A percentile compares a stretch with the other conserved stretches of the same genome.
These are phyloP conservation scores for Pneumocystis murina DNA, from an alignment of 1,139 yeast genomes.

Conservation along the genomic window DNA sequence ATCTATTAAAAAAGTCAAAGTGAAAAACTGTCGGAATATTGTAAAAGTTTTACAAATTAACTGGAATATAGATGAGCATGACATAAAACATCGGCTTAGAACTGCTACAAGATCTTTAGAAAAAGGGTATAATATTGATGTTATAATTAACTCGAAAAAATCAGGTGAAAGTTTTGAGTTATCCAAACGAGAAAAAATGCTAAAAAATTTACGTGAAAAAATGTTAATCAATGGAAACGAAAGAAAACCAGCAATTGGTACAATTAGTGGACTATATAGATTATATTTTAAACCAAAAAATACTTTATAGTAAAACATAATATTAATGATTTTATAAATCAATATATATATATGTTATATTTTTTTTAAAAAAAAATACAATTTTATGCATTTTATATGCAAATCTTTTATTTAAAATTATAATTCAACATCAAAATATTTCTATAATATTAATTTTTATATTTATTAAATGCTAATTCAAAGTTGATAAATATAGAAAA, in stretches of 20 bases:
- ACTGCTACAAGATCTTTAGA: not conserved
- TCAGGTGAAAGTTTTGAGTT: not conserved
- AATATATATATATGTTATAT: conserved; percentile 25
- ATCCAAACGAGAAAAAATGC: not conserved
- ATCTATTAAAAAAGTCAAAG: not conserved
- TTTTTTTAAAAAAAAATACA: conserved; percentile 20
- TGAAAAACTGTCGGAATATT: not conserved
- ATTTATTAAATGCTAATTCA: no score
- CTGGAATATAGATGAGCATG: not conserved
- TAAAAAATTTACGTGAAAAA: not conserved
- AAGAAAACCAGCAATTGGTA: not conserved
- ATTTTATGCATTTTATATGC: no score
- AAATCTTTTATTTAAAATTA: no score
- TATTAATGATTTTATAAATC: not conserved
- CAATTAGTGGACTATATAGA: not conserved
- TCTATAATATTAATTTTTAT: no score
- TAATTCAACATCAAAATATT: no score
- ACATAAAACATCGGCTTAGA: not conserved
- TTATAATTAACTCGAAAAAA: not conserved
- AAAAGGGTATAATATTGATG: not conserved
- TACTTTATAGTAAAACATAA: not conserved
- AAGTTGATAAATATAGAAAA: no score
- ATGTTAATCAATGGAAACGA: not conserved
- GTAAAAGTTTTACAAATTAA: not conserved
- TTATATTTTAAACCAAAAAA: not conserved